Percentiles rank a stretch among this genome's conserved stretches.
Evolutionary conservation across 331 rosid genomes (phyloP).

Genomic region (Cydonia oblonga): DNA sequence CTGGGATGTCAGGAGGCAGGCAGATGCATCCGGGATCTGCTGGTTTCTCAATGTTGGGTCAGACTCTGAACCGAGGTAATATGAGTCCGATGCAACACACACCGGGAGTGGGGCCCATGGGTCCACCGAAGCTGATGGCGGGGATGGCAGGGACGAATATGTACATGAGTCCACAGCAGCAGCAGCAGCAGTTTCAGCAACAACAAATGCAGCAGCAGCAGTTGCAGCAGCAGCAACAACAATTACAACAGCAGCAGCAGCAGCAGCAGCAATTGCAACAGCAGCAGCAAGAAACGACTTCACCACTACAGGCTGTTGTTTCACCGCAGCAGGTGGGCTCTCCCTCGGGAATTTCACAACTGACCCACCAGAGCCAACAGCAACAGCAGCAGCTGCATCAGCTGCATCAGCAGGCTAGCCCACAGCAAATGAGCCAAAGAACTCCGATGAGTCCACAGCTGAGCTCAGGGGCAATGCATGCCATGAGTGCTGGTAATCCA

Average conservation of each 20-base stretch:
- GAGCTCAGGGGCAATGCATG: constrained; percentile 86
- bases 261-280: constrained; percentile 27
- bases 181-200: constrained; percentile 14
- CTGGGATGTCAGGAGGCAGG: constrained; percentile 63
- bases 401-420: constrained; percentile 29
- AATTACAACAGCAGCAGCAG: constrained; percentile 22
- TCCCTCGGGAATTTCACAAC: constrained; percentile 75
- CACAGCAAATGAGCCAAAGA: constrained; percentile 87
- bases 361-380: constrained; percentile 42
- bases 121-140: constrained; percentile 66
- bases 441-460: constrained; percentile 96
- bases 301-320: constrained; percentile 71
- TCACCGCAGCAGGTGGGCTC: constrained; percentile 87
- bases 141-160: constrained; percentile 30
- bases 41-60: constrained; percentile 61
- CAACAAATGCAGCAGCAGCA: constrained; percentile 27
- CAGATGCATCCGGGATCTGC: constrained; percentile 58
- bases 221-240: constrained; percentile 28
- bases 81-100: constrained; percentile 52
- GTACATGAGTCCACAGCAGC: constrained; percentile 61
- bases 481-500: constrained; percentile 73
- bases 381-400: constrained; percentile 18
- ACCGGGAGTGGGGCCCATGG: constrained; percentile 54
- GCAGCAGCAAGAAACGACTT: constrained; percentile 62
- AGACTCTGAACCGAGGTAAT: constrained; percentile 43